Evolutionary conservation across 208 protist species (phyloP), one percentile per base, ranked within the genome.

Genomic region (Lotmaria passim): DNA sequence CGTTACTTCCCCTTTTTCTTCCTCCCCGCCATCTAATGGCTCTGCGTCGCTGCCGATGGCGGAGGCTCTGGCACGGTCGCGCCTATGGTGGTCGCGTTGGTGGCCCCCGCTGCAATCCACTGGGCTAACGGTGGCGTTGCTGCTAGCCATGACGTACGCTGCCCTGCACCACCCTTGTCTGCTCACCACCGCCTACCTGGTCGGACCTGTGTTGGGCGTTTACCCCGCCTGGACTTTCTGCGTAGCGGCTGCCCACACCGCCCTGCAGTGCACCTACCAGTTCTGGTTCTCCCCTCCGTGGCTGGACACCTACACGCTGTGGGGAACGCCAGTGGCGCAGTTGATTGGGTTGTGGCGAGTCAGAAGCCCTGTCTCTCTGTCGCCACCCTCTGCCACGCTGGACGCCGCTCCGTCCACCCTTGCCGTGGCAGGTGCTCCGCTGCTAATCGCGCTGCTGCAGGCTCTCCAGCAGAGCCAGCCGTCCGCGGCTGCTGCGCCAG

Each of bases 221-320:
- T 58, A 31, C 36, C 70, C 70, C 7, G 34, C 53, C 28, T 70
- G 70, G 62, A 76, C 52, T 4, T 46, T 70, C 17, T 7, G 34
- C 46, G 55, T 64, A 12, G 44, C 55, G 4, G 61, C 70, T 11
- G 21, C 65, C 28, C 70, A 76, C 55, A 31, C 48, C 11, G 55
- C 63, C 17, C 61, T 76, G 61, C 70, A 76, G 55, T 64, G 61
- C 50, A 50, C 61, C 36, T 76, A 76, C n/a, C 70, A 76, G 55
- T 26, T 69, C 19, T 76, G 62, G 62, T 76, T 76, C 39, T 62
- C 70, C 1, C 70, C 62, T 19, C 55, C 4, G 14, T 64, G 51
- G 61, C 53, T 70, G 5, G 62, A 76, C 24, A 43, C 61, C 7
- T 24, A 46, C 53, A 64, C 47, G 47, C 43, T 61, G 62, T 34